Base-by-base conservation (phyloP, 129 eudicot species). In the Smallanthus sonchifolius region DNA sequence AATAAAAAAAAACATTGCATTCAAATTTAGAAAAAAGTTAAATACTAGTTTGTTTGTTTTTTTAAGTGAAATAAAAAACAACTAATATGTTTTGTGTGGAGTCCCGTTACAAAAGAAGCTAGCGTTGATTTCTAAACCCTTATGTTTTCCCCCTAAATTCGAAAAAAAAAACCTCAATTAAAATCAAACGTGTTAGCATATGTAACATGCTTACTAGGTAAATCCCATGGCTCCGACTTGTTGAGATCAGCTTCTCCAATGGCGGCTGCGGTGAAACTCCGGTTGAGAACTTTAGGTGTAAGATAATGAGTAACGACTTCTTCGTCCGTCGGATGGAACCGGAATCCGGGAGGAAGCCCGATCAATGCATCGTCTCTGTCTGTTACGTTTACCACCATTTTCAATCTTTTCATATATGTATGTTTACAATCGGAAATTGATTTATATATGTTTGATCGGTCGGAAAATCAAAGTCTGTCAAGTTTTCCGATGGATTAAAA, bases 181-280 rank as follows among this genome's bases (percentile, higher is more conserved):
- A 24, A 24, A 24, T 24, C 30, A 1, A 24, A 24, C 1, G 30
- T 24, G 30, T 24, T 24, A 24, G 0, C 30, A 24, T 24, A 24
- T 24, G 30, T 24, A 24, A 24, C 30, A 24, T 24, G 30, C 30
- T 60, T 81, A 81, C 85, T 71, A 13, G 85, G 85, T 71, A 81
- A 75, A 66, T 81, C 85, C 85, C 85, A 81, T 15, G 85, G 85
- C 69, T 81, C 85, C 30, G 75, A 81, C 44, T 81, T 81, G 66
- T 81, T 81, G 20, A 81, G 82, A 37, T 81, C 85, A 5, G 80
- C 85, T 63, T 81, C 85, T 4, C 81, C 80, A 0, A 81, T 77
- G 9, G 85, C 82, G 17, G 57, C 59, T 16, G 78, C 71, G 5
- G 71, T 71, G 66, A 81, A 81, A 10, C 3, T 70, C 32, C 78